Evolutionary conservation across 2,329 filamentous ascomycete genomes (phyloP).

Genomic region (Aureobasidium zeae): DNA sequence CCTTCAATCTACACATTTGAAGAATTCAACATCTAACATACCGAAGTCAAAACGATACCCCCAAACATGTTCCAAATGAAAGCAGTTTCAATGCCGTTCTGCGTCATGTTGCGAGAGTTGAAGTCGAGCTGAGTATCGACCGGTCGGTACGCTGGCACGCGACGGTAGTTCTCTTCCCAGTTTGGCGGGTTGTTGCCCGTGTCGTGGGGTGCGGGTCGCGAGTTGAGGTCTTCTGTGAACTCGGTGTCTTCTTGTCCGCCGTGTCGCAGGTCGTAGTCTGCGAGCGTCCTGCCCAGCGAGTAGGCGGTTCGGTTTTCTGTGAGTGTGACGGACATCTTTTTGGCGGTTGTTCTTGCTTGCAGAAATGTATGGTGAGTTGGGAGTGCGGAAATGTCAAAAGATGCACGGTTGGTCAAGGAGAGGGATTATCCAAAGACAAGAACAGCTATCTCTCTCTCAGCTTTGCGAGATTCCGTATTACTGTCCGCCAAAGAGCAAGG

Average conservation of each 20-base stretch:
- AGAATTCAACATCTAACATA: constrained; percentile 17
- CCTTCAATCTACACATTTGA: not conserved
- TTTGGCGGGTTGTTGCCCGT: constrained; percentile 25
- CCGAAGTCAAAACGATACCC: constrained; percentile 38
- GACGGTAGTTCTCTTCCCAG: constrained; percentile 42
- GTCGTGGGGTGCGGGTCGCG: constrained; percentile 21
- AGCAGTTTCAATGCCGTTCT: constrained; percentile 36
- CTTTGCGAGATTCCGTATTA: no score
- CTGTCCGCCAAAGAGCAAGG: no score
- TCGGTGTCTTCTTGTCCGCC: constrained; percentile 22
- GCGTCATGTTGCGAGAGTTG: constrained; percentile 35
- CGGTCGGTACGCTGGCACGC: constrained; percentile 41
- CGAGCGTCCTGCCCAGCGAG: constrained; percentile 31
- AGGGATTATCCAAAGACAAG: no score
- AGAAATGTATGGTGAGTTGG: not conserved
- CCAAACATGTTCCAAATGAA: constrained; percentile 45
- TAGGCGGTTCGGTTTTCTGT: constrained; percentile 33
- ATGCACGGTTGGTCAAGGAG: no score
- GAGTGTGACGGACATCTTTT: constrained; percentile 40
- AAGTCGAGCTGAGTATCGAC: constrained; percentile 37
- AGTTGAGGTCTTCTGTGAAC: constrained; percentile 26
- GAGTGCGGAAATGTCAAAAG: not conserved
- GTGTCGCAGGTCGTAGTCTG: constrained; percentile 41
- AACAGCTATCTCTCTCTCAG: no score
- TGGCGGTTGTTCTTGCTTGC: not conserved